A percentile compares a stretch with the other conserved stretches of the same genome.
These are phyloP conservation scores for Suillus lakei DNA, from an alignment of 768 basidiomycete species.

Conservation along the genomic window DNA sequence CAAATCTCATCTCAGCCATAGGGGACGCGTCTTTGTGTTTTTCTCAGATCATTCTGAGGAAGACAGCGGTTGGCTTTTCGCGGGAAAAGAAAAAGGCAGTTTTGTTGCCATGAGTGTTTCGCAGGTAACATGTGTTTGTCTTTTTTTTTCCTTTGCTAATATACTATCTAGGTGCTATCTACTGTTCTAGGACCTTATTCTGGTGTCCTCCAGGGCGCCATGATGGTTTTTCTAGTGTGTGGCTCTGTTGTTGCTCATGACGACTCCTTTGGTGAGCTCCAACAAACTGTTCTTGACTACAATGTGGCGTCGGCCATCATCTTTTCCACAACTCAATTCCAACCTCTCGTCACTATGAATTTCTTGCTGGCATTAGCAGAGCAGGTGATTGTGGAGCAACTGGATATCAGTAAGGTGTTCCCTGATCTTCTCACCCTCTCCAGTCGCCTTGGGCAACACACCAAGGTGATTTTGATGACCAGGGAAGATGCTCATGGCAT, in stretches of 20 bases:
- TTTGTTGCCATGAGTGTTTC: not conserved
- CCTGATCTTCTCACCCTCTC: not conserved
- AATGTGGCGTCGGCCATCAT: not conserved
- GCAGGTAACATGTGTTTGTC: not conserved
- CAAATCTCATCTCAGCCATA: not conserved
- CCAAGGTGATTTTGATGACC: not conserved
- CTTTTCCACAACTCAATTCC: not conserved
- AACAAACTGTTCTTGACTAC: not conserved
- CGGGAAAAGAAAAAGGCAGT: not conserved
- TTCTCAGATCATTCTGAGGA: not conserved
- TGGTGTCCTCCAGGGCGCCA: not conserved
- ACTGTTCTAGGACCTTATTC: not conserved
- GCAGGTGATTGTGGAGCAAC: not conserved
- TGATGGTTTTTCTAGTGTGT: not conserved
- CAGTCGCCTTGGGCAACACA: not conserved
- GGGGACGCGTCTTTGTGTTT: not conserved
- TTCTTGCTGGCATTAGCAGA: not conserved
- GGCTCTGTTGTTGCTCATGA: not conserved
- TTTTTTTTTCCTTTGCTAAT: not conserved
- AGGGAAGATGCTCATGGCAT: not conserved
- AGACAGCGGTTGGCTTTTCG: not conserved
- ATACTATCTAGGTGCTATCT: not conserved
- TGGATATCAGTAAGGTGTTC: not conserved
- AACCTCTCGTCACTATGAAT: not conserved
- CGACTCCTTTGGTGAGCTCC: not conserved